Base-by-base conservation (phyloP, 345 rosid species). In the Heritiera littoralis region DNA sequence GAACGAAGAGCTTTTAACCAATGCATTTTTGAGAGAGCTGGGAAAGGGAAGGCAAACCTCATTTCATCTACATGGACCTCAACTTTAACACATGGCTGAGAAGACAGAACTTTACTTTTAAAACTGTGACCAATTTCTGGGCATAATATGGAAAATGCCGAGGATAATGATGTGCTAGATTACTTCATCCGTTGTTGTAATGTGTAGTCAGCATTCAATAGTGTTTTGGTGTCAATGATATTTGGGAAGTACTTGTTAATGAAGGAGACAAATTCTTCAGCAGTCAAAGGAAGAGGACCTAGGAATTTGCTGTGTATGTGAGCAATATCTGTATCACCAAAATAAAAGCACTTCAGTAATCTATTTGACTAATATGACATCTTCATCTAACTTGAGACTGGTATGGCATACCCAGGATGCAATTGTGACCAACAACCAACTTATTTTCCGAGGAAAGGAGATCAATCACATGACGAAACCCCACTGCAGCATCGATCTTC, bases 391-490 rank as follows among this genome's bases (percentile, higher is more conserved):
- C 78, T 81, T 59, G 60, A 58, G 72, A 80, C 12, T 1, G 17
- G 68, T 56, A 82, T 63, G 78, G 85, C n/a, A 72, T 89, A 95
- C 98, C 98, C 20, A 96, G 86, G 85, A 96, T 88, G 81, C 98
- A 96, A 84, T 96, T 94, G 80, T 96, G 98, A 82, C 99, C 98
- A 66, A 96, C 92, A 59, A 96, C 88, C 86, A 92, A 88, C 92
- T 92, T 96, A 79, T 89, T 48, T 80, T 89, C 95, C 0, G 94
- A 90, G 74, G 98, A 87, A 82, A 96, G 94, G 52, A 92, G 86
- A 75, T 96, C 99, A 78, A 96, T 91, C 80, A 96, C 94, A 80
- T 87, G 95, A 74, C 97, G 97, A 81, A 96, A 91, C 75, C 99
- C 99, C 38, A 89, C 76, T 51, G 97, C 92, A 77, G 86, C 85